These are phyloP conservation scores for Ophiocordyceps camponoti-leonardi DNA, from an alignment of 2,329 filamentous ascomycete genomes.

Conservation along the genomic window DNA sequence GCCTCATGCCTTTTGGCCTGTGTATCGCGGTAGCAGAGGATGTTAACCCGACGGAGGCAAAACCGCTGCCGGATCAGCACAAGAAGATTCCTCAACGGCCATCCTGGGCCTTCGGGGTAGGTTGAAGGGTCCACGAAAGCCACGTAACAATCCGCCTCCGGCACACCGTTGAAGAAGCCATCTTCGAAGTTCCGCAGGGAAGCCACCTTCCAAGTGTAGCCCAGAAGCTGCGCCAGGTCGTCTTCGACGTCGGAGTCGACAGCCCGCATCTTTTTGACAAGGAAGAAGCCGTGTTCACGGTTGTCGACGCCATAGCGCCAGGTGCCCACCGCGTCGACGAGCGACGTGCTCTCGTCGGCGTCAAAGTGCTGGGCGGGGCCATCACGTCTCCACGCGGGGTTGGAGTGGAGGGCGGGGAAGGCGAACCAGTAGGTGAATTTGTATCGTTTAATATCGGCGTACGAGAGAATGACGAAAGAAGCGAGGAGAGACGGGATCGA, in stretches of 20 bases:
- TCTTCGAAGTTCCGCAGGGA: conserved; percentile 64
- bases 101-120: conserved; percentile 72
- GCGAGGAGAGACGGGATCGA: conserved; percentile 82
- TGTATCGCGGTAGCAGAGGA: conserved; percentile 80
- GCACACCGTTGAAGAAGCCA: conserved; percentile 65
- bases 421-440: conserved; percentile 97
- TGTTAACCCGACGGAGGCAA: conserved; percentile 57
- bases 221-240: conserved; percentile 29
- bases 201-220: conserved; percentile 62
- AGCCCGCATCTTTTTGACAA: conserved; percentile 58
- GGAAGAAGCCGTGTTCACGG: conserved; percentile 84
- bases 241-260: conserved; percentile 28
- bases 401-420: conserved; percentile 82
- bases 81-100: conserved; percentile 82
- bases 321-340: conserved; percentile 72
- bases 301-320: conserved; percentile 73
- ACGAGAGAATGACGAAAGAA: conserved; percentile 79
- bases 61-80: conserved; percentile 73
- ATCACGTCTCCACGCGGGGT: conserved; percentile 60
- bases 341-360: conserved; percentile 52
- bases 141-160: conserved; percentile 61
- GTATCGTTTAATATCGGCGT: conserved; percentile 93
- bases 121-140: conserved; percentile 88
- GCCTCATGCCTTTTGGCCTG: conserved; percentile 62
- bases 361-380: conserved; percentile 38